Evolutionary conservation across 1,284 basidiomycete species (phyloP).

Genomic region (Cryptococcus sp.): DNA sequence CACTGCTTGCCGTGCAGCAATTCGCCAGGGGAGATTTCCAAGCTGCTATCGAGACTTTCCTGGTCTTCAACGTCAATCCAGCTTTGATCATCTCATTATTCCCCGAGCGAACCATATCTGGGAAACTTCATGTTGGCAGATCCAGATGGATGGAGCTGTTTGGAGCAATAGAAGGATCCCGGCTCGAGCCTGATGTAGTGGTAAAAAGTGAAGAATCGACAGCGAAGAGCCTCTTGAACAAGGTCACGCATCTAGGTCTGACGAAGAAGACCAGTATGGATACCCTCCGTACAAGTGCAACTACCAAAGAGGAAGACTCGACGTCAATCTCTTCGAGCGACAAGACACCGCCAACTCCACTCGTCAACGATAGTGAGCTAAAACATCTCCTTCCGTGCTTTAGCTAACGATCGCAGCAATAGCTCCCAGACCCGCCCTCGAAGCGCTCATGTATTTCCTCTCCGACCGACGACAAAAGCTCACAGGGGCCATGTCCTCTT

Average conservation of each 20-base stretch:
- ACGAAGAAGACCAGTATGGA: conserved; percentile 36
- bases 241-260: conserved; percentile 25
- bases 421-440: conserved; percentile 42
- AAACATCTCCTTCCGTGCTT: neutral
- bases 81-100: conserved; percentile 90
- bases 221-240: conserved; percentile 22
- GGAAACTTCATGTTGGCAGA: conserved; percentile 64
- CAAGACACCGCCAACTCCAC: neutral
- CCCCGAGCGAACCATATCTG: conserved; percentile 67
- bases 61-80: conserved; percentile 84
- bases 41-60: conserved; percentile 76
- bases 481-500: conserved; percentile 63
- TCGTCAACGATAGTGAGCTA: conserved; percentile 1
- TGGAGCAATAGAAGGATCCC: conserved; percentile 61
- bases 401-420: conserved; percentile 1
- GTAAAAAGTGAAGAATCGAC: conserved; percentile 8
- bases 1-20: conserved; percentile 68
- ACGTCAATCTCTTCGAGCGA: neutral
- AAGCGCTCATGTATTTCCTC: conserved; percentile 55
- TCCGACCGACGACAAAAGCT: conserved; percentile 82
- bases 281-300: conserved; percentile 16
- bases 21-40: conserved; percentile 55
- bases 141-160: conserved; percentile 77
- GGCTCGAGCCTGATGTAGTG: conserved; percentile 30
- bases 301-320: neutral